These are phyloP conservation scores for Pyracantha coccinea DNA, from an alignment of 331 rosid genomes.

Conservation along the genomic window DNA sequence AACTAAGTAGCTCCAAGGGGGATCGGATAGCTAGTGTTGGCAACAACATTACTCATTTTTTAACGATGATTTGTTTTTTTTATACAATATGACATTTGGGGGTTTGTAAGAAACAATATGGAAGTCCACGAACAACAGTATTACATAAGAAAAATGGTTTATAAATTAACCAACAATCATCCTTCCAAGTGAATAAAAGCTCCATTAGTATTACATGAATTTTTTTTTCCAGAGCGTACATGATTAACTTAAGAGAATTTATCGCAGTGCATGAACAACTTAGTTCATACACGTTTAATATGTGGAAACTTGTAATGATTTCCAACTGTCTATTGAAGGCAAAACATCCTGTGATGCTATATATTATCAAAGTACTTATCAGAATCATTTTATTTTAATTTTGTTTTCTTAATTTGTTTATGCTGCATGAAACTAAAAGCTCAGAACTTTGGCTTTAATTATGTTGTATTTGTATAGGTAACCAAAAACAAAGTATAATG, in stretches of 20 bases:
- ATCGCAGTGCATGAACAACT: no score
- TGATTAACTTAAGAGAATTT: no score
- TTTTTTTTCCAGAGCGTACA: no score
- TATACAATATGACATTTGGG: no score
- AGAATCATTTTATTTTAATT: neutral
- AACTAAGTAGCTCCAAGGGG: no score
- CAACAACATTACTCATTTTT: no score
- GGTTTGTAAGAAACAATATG: neutral
- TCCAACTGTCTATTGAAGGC: no score
- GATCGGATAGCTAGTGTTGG: no score
- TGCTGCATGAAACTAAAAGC: conserved; percentile 2
- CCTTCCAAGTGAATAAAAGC: neutral
- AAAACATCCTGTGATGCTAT: no score
- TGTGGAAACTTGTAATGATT: no score
- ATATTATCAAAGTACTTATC: neutral
- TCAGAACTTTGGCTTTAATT: neutral
- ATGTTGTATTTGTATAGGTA: neutral
- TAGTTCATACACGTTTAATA: no score
- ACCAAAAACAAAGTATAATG: neutral
- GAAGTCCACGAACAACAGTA: neutral
- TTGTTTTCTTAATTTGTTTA: neutral
- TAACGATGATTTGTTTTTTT: neutral
- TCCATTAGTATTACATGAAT: no score
- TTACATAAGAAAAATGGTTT: neutral
- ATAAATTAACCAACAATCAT: neutral